Percentiles rank a stretch among this genome's conserved stretches.
These are phyloP conservation scores for Amaranthus hypochondriacus DNA, from an alignment of 148 eudicot species.

Conservation along the genomic window DNA sequence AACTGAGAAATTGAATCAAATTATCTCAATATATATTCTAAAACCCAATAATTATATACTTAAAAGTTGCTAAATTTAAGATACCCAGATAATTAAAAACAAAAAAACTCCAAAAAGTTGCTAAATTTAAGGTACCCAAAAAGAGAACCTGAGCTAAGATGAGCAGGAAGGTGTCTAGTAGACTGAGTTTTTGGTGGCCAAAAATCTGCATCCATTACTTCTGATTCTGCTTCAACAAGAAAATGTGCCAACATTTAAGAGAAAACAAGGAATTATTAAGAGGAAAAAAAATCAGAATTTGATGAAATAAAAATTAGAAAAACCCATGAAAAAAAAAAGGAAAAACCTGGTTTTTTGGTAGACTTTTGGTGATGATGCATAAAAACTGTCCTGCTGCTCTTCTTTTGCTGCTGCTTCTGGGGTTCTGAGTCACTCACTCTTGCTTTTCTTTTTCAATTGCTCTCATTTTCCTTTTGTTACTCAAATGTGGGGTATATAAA, in stretches of 20 bases:
- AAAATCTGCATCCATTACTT: slow-evolving; percentile 52
- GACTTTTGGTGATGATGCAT: slow-evolving; percentile 12
- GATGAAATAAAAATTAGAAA: not conserved
- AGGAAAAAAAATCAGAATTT: not conserved
- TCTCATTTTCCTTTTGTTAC: not conserved
- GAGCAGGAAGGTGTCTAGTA: slow-evolving; percentile 35
- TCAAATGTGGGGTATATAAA: not conserved
- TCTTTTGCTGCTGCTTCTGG: slow-evolving; percentile 11
- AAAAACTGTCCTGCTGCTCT: slow-evolving; percentile 8
- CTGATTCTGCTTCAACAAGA: slow-evolving; percentile 12
- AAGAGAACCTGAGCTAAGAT: slow-evolving; percentile 25
- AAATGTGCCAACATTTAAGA: slow-evolving; percentile 9
- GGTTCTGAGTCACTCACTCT: slow-evolving; percentile 24
- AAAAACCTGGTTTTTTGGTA: slow-evolving; percentile 18
- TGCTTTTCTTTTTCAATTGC: slow-evolving; percentile 3
- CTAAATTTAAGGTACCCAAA: slow-evolving; percentile 1
- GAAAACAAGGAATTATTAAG: too few species aligned
- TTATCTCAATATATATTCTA: not conserved
- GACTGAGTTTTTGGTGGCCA: slow-evolving; percentile 68
- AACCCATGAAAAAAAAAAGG: not conserved
- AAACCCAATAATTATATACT: slow-evolving; percentile 1
- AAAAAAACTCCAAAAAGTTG: not conserved
- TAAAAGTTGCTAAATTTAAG: not conserved
- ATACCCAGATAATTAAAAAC: not conserved
- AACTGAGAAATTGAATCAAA: not conserved